Evolutionary conservation across 1,284 basidiomycete genomes (phyloP).

Genomic region (Pulveroboletus sp.): DNA sequence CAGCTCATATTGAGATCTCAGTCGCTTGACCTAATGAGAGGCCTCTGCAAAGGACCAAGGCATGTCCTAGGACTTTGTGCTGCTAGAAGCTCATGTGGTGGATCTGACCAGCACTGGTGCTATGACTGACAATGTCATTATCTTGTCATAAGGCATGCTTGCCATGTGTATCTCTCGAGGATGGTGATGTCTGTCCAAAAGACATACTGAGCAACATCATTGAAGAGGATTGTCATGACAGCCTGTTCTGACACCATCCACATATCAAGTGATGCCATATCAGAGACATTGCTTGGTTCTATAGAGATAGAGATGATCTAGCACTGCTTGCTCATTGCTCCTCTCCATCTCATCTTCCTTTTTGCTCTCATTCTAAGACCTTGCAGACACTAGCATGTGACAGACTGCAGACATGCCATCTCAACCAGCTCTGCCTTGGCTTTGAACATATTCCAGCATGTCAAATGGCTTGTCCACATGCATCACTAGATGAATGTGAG

Average conservation of each 20-base stretch:
- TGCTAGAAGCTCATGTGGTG: too few relatives aligned
- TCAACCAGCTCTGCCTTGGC: constrained; percentile 1
- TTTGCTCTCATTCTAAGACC: background rate
- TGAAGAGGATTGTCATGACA: background rate
- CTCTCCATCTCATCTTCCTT: background rate
- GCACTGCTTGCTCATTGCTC: background rate
- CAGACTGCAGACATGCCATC: background rate
- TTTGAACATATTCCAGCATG: constrained; percentile 17
- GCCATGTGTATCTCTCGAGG: background rate
- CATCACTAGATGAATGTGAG: background rate
- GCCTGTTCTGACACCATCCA: background rate
- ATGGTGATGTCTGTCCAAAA: background rate
- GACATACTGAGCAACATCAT: background rate
- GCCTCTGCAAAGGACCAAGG: background rate
- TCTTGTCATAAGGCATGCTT: background rate
- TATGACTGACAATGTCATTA: too few relatives aligned
- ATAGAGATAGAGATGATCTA: background rate
- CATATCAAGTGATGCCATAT: constrained; percentile 1
- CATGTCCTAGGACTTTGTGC: too few relatives aligned
- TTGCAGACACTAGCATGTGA: background rate
- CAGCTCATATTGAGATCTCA: background rate
- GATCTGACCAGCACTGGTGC: too few relatives aligned
- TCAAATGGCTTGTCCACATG: constrained; percentile 1
- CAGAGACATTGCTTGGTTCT: background rate
- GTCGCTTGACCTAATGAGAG: background rate